These are phyloP conservation scores for Przewalskia tangutica DNA, from an alignment of 257 asterid species.

Conservation along the genomic window DNA sequence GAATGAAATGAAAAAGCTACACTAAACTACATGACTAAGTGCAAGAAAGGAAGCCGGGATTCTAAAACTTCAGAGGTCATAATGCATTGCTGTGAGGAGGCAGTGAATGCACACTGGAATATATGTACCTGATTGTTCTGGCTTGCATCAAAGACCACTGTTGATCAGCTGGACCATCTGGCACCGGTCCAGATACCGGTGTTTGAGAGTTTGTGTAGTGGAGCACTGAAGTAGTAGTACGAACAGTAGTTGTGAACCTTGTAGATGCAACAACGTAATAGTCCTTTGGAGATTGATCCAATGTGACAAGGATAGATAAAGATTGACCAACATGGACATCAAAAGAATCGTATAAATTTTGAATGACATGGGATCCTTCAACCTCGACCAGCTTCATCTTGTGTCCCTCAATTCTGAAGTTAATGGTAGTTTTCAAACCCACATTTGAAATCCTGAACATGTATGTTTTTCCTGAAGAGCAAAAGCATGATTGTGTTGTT, in stretches of 20 bases:
- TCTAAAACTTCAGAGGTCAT: not conserved
- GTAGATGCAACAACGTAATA: constrained; percentile 36
- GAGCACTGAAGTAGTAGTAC: constrained; percentile 29
- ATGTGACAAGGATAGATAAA: constrained; percentile 38
- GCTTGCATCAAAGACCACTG: constrained; percentile 43
- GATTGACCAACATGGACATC: constrained; percentile 55
- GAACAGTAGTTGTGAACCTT: constrained; percentile 10
- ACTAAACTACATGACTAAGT: not conserved
- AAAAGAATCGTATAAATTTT: constrained; percentile 31
- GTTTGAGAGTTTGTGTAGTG: constrained; percentile 30
- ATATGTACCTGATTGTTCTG: constrained; percentile 31
- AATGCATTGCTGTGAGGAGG: not conserved
- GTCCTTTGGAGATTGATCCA: constrained; percentile 40
- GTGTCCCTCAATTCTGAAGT: constrained; percentile 41
- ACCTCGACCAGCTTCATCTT: constrained; percentile 42
- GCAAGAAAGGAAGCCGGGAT: not conserved
- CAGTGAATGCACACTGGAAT: not conserved
- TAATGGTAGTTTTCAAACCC: constrained; percentile 33
- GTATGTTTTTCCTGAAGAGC: constrained; percentile 32
- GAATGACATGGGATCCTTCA: constrained; percentile 52
- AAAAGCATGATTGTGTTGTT: not conserved
- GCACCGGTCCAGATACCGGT: constrained; percentile 25
- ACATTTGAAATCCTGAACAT: constrained; percentile 41
- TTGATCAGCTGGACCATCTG: constrained; percentile 31
- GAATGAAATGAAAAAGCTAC: not conserved